Evolutionary conservation across 2,329 filamentous ascomycete genomes (phyloP), one percentile per base, ranked within the genome.

Genomic region (Colletotrichum tanaceti): DNA sequence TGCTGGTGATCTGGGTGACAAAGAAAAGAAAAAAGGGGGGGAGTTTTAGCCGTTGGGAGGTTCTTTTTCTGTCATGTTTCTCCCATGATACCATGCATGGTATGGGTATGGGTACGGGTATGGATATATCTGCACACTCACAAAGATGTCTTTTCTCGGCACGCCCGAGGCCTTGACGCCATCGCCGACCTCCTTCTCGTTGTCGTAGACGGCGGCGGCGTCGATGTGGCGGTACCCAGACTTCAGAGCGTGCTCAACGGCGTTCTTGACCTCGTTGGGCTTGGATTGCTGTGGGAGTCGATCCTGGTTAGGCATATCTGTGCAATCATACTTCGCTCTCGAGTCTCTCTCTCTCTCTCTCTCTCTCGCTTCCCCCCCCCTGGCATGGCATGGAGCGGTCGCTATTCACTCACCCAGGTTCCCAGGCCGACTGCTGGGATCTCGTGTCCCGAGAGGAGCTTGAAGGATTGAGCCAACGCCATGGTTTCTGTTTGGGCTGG

Each of bases 141-240:
- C 58, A n/a, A 71, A 89, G 73, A 89, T 84, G 72, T 88, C 82
- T 63, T 82, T 77, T 24, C 86, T 82, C 38, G 82, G 80, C 3
- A 88, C 81, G 14, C 80, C 82, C 1, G 72, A 73, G 10, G 71
- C 78, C 70, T 81, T 81, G 74, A 87, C 85, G 24, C 84, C 85
- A 35, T 79, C 75, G 20, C 85, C 85, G 32, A 87, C 84, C 72
- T 86, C 85, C 2, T 78, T 76, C 72, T 87, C 89, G 73, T 91
- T 91, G 74, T 86, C 86, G 74, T 92, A 91, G 50, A 87, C 87
- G 65, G 89, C 83, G 55, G 88, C 87, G 69, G 86, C 88, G 74
- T 87, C 85, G 71, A 89, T 86, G 73, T 89, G 86, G 58, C 86
- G 82, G 77, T 90, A 90, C 54, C 88, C 88, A 52, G 78, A 77